Evolutionary conservation across 2,329 filamentous ascomycete genomes (phyloP), one percentile per base, ranked within the genome.

Genomic region (Fusarium sp.): DNA sequence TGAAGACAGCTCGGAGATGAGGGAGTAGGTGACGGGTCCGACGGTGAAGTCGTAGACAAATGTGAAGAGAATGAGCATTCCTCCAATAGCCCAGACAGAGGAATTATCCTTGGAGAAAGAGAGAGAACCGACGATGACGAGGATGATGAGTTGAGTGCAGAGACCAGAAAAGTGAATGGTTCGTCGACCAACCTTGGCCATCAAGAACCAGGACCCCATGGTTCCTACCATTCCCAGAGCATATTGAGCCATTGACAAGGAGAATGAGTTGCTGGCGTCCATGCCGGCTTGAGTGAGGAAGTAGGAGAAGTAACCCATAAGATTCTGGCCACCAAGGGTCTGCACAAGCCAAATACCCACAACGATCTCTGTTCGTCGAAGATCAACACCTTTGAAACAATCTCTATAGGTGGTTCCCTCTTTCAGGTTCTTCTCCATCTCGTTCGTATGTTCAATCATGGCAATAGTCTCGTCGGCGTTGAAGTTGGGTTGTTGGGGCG

Each of bases 11-110:
- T 88, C 86, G 0, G 85, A 82, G 13, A 87, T 72, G 28, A 88
- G 77, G 2, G 81, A 81, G 74, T 87, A 88, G 7, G 83, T 83
- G 10, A 87, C 82, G 1, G 86, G 86, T 0, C 86, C 87, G 15
- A 88, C 81, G 2, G 85, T 84, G 56, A 84, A 80, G 76, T 85
- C 84, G 75, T 88, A 89, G 4, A 84, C 77, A 54, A 87, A 84
- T 0, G 84, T 85, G 68, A 84, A 87, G 38, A 85, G 74, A 41
- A 88, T 80, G 6, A 88, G 77, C 72, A 88, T 74, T 64, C 80
- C 70, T 29, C 82, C 81, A 42, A 85, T 75, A 64, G 84, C 78
- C 78, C 82, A 84, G 16, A 83, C 72, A 1, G 79, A 77, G 3
- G 67, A 67, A 43, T 79, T 80, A 12, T 71, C 53, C 2, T 68